These are phyloP conservation scores for Citrullus colocynthis DNA, from an alignment of 306 rosid genomes.

Conservation along the genomic window DNA sequence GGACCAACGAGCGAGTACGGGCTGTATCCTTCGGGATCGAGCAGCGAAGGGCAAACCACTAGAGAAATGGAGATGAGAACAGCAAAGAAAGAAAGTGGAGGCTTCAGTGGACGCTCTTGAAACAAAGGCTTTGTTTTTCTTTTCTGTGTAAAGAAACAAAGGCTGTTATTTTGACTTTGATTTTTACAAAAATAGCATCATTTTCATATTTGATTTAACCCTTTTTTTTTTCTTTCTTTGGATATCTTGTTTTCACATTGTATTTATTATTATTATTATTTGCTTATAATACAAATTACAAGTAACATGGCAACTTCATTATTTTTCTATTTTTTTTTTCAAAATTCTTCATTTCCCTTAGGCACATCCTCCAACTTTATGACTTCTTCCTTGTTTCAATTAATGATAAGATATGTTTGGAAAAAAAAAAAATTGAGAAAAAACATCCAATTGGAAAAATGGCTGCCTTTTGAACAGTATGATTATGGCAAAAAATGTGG, in stretches of 20 bases:
- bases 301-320: background rate
- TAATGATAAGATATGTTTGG: too few species aligned
- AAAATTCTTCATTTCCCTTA: background rate
- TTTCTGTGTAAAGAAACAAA: conserved; percentile 5
- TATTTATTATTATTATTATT: background rate
- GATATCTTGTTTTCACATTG: background rate
- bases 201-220: background rate
- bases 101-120: conserved; percentile 48
- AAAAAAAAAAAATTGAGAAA: too few species aligned
- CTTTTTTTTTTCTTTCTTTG: background rate
- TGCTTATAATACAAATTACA: background rate
- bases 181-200: background rate
- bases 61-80: conserved; percentile 58
- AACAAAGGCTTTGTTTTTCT: background rate
- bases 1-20: conserved; percentile 74
- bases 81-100: conserved; percentile 39
- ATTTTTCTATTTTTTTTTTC: background rate
- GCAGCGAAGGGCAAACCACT: conserved; percentile 68
- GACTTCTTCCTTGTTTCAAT: too few species aligned
- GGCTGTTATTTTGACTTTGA: background rate
- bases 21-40: conserved; percentile 78
- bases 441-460: too few species aligned
- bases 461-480: too few species aligned
- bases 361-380: background rate
- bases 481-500: too few species aligned